Evolutionary conservation across 345 rosid genomes (phyloP).

Genomic region (Dimocarpus longan): DNA sequence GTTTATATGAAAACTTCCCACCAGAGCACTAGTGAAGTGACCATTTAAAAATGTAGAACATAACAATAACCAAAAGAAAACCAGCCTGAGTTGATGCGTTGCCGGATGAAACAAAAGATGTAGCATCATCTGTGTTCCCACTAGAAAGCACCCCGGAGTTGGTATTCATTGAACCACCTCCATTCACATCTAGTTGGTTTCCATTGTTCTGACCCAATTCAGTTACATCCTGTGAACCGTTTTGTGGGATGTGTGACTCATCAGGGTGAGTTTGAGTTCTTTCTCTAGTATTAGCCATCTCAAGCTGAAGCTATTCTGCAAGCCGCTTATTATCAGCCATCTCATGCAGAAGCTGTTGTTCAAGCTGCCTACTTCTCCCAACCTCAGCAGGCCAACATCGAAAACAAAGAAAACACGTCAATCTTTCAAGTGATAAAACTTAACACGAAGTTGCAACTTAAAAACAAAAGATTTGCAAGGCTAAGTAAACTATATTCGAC

Average conservation of each 20-base stretch:
- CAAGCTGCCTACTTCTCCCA: constrained; percentile 66
- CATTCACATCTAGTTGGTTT: constrained; percentile 56
- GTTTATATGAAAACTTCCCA: neutral
- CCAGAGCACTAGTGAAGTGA: neutral
- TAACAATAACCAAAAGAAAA: neutral
- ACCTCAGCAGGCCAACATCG: constrained; percentile 73
- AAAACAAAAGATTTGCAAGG: neutral
- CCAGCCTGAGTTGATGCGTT: constrained; percentile 58
- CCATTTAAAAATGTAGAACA: neutral
- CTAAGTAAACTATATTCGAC: neutral
- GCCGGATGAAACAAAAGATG: constrained; percentile 49
- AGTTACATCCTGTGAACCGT: constrained; percentile 48
- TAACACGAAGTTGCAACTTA: neutral
- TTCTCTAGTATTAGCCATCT: constrained; percentile 50
- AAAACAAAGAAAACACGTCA: constrained; percentile 24
- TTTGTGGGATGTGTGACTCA: constrained; percentile 48
- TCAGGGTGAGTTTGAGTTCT: constrained; percentile 48
- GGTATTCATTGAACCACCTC: constrained; percentile 36
- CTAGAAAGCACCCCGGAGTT: constrained; percentile 40
- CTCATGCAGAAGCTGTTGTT: constrained; percentile 35
- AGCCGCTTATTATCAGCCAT: no score
- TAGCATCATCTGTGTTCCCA: constrained; percentile 53
- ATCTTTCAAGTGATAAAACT: constrained; percentile 1
- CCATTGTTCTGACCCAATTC: constrained; percentile 58
- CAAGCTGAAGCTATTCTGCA: no score